Conservation (phyloP, 192 early-diverging fungal genomes). For the Rhizophagus prolifer region DNA sequence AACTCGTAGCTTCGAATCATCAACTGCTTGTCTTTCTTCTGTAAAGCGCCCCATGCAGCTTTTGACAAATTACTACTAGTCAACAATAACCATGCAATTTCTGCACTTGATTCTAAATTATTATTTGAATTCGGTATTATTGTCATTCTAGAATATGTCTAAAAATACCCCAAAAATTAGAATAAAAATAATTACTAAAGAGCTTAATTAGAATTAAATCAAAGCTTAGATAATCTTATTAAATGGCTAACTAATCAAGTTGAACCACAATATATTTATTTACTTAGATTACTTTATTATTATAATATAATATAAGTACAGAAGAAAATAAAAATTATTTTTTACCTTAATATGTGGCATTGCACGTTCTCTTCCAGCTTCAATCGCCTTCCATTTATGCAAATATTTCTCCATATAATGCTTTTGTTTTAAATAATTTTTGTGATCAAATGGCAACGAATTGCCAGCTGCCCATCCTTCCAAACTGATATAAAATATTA, state of each 20-base stretch:
- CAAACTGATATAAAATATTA: conserved; percentile 35
- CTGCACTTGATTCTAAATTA: conserved; percentile 31
- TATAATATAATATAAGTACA: no score
- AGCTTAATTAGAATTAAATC: no score
- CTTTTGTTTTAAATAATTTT: conserved; percentile 55
- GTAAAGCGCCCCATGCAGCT: conserved; percentile 67
- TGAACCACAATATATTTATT: no score
- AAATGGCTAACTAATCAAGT: no score
- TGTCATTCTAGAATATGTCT: conserved; percentile 46
- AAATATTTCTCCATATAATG: conserved; percentile 52
- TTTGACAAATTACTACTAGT: conserved; percentile 58
- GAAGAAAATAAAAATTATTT: no score
- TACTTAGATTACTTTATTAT: no score
- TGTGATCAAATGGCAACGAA: conserved; percentile 35
- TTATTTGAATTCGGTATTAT: conserved; percentile 9
- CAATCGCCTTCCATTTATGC: conserved; percentile 49
- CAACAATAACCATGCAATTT: conserved; percentile 43
- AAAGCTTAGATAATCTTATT: no score
- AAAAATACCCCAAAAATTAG: background rate
- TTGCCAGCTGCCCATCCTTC: conserved; percentile 58
- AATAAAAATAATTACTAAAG: background rate
- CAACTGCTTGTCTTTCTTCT: conserved; percentile 53
- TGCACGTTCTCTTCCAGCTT: conserved; percentile 50
- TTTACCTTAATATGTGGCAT: conserved; percentile 73
- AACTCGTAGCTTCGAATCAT: conserved; percentile 66